Evolutionary conservation across 306 rosid species (phyloP), one percentile per base, ranked within the genome.

Genomic region (Gastrolobium bilobum): DNA sequence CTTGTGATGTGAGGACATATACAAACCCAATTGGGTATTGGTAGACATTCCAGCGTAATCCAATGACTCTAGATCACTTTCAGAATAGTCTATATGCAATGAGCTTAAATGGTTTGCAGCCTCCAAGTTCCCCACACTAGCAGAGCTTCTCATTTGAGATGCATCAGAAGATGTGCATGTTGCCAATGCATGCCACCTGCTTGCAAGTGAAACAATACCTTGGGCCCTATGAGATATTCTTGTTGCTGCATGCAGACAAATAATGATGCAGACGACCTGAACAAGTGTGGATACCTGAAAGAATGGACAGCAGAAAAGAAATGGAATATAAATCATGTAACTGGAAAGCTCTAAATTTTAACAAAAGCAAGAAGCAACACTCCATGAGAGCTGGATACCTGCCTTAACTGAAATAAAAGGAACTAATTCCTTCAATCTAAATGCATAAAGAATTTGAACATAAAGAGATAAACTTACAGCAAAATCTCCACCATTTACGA

Each of bases 181-280:
- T 44, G 87, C 68, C 56, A 89, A 64, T 9, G 98, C 97, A 61
- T 93, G 97, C 98, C 98, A 89, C 80, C 91, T 81, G 81, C 93
- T 88, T 75, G 98, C 98, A 57, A 82, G 84, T 8, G 97, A 84
- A 53, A 87, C 91, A 74, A 91, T 78, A 34, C 86, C 87, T 80
- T 91, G 98, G 53, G 98, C 98, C 84, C 97, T 91, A 61, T 89
- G 92, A 53, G 98, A 91, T 71, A 93, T 91, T 83, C 84, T 93
- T 5, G 98, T 91, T 2, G 97, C 98, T 8, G 93, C 89, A 20
- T 93, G 98, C 70, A 93, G 83, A 80, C 94, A 91, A 63, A 93
- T 71, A 14, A 88, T 84, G 77, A 91, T 88, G 58, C 94, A 93
- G 2, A 91, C 98, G 38, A 93, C 98, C 86, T 93, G 98, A 87